Base-by-base conservation (phyloP, 2,329 filamentous ascomycete genomes). In the Hypoxylon sp. region DNA sequence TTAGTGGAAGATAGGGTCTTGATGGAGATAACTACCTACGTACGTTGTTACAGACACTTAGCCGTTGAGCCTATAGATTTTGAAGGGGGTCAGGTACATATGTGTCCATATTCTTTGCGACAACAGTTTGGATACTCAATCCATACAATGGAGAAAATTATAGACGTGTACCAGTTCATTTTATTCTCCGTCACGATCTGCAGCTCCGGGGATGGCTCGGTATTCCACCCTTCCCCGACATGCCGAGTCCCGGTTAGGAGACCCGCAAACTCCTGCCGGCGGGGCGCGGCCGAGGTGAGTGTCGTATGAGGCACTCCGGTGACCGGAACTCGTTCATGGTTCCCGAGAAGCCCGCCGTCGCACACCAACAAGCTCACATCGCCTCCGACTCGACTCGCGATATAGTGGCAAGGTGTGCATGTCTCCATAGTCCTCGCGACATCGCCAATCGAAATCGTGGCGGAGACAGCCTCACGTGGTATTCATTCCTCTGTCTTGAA, bases 181-280 rank as follows among this genome's bases (percentile, higher is more conserved):
- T 27, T 61, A 61, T 61, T 51, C 33, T 53, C 33, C 25, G 11
- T n/a, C 11, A 22, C 22, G 55, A 56, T 64, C 56, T 68, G 49
- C 64, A 42, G n/a, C 22, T 37, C 61, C 64, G 68, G 68, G 54
- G 61, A 61, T 63, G 64, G 33, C 42, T 70, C 68, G 68, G 68
- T 13, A 66, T 70, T 33, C 68, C 68, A 58, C 65, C 46, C 54
- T 65, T 68, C 60, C 42, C 64, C 50, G 60, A 64, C 31, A 61
- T 56, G 17, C 61, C 56, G 60, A 61, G 42, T 27, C 30, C 46
- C 58, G 58, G 27, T 17, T 33, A 30, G 57, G 53, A 53, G 58
- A 35, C 50, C 33, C 58, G 53, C 30, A 46, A 6, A 58, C 40
- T 49, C 37, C 49, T 50, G n/a, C 53, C 59, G 64, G 54, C 22